A percentile compares a stretch with the other conserved stretches of the same genome.
phyloP scores from a whole-genome alignment of 2,329 filamentous ascomycete genomes.

The Microsporum ferrugineum region DNA sequence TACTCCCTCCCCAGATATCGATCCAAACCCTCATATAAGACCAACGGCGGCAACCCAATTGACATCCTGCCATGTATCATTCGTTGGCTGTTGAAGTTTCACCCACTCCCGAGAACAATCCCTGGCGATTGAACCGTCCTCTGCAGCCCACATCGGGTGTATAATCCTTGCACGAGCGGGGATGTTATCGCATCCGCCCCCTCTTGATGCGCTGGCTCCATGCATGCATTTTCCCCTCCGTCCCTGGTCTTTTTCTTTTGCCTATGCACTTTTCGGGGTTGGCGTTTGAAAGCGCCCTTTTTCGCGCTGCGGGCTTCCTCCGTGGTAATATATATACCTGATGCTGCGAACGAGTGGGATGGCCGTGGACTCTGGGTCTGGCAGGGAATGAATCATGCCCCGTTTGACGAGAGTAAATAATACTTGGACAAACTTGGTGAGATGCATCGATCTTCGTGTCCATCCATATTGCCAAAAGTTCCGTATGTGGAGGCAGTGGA shows the following conservation, averaged over 20 bases:
- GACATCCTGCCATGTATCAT: neutral
- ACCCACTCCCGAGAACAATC: neutral
- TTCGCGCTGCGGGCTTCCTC: neutral
- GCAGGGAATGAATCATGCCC: neutral
- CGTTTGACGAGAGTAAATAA: neutral
- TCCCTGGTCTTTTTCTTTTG: neutral
- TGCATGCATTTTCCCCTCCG: neutral
- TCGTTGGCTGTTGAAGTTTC: neutral
- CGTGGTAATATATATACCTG: neutral
- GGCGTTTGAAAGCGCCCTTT: neutral
- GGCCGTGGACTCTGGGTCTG: neutral
- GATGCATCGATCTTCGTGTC: neutral
- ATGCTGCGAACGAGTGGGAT: neutral
- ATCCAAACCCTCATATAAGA: neutral
- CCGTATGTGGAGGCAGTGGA: neutral
- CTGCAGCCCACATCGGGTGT: neutral
- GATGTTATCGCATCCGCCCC: neutral
- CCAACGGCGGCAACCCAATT: neutral
- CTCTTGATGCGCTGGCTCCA: neutral
- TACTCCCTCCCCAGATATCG: too few relatives aligned
- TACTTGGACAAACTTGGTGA: neutral
- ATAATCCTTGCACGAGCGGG: conserved; percentile 1
- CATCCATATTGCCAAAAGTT: neutral
- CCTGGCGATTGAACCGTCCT: neutral
- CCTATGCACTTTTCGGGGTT: neutral